Percentiles rank a stretch among this genome's conserved stretches.
Conservation (phyloP, 768 basidiomycete genomes). For the Lactarius vividus region DNA sequence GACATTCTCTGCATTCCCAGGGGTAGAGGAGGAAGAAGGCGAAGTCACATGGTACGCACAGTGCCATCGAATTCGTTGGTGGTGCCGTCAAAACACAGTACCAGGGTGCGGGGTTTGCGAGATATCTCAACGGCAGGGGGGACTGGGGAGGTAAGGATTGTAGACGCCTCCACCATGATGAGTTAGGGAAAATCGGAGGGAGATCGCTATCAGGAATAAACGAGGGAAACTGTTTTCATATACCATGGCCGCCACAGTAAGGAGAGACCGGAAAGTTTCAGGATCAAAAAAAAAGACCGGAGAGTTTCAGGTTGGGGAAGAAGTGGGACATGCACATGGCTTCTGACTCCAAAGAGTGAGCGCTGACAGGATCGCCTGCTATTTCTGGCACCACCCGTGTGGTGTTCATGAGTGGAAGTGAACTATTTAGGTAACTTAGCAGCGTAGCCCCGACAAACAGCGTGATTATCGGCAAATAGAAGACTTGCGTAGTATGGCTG, state of each 20-base stretch:
- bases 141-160: neutral
- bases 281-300: too few species aligned
- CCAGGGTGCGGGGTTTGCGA: slow-evolving; percentile 20
- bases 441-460: neutral
- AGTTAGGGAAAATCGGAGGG: too few species aligned
- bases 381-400: neutral
- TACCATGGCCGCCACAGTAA: neutral
- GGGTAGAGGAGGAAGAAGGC: too few species aligned
- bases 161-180: neutral
- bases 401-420: neutral
- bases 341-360: neutral
- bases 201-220: too few species aligned
- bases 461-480: neutral
- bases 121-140: slow-evolving; percentile 22
- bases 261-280: neutral
- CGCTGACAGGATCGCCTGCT: neutral
- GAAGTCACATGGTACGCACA: neutral
- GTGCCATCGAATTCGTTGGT: neutral
- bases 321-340: neutral
- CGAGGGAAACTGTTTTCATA: neutral
- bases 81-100: slow-evolving; percentile 29
- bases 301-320: neutral
- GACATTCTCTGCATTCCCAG: neutral
- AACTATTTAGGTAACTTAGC: neutral
- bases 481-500: too few species aligned